A percentile compares a stretch with the other conserved stretches of the same genome.
Evolutionary conservation across 768 basidiomycete genomes (phyloP).

Genomic region (Mycena olivaceomarginata): DNA sequence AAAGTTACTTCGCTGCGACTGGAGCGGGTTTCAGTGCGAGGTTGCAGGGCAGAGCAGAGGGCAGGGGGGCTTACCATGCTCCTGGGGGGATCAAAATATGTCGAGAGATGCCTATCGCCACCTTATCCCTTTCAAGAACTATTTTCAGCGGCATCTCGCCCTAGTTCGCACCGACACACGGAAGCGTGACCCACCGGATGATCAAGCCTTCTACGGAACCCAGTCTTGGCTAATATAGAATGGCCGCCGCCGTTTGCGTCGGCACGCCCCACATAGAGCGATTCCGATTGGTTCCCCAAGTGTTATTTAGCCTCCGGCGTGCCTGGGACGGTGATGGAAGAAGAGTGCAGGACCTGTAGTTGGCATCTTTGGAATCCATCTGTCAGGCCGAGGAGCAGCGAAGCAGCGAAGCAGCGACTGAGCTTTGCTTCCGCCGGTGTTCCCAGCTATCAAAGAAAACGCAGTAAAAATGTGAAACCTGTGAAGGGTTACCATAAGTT

Average conservation of each 20-base stretch:
- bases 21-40: background rate
- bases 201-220: background rate
- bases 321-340: background rate
- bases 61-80: background rate
- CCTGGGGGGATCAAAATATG: background rate
- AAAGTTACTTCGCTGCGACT: background rate
- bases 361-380: constrained; percentile 13
- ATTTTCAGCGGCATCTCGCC: constrained; percentile 1
- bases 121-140: constrained; percentile 7
- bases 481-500: too few relatives aligned
- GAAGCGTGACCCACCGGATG: background rate
- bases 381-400: background rate
- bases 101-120: background rate
- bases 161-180: background rate
- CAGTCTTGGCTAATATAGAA: background rate
- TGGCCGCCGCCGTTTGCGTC: background rate
- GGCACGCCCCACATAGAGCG: background rate
- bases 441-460: background rate
- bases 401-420: background rate
- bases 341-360: background rate
- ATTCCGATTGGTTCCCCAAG: background rate
- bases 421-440: background rate
- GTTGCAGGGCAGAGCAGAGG: background rate
- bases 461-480: too few relatives aligned
- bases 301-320: background rate